Evolutionary conservation across 371 early-diverging fungal species (phyloP), one percentile per base, ranked within the genome.

Genomic region (Apophysomyces elegans): DNA sequence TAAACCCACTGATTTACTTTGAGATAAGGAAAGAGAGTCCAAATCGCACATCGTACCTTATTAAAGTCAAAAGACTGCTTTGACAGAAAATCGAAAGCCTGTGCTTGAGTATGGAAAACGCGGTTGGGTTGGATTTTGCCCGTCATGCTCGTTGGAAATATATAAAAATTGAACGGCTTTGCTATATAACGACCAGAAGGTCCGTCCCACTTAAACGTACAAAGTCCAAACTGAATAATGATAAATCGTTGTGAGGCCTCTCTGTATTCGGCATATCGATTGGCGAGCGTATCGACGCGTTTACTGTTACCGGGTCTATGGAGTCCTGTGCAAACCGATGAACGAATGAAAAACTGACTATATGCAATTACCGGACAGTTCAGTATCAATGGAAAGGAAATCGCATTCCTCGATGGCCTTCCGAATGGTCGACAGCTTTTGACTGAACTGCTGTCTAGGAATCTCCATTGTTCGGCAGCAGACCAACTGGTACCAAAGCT

Each of bases 131-230:
- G 87, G 14, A 89, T 76, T 26, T 77, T 75, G 18, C 88, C 86
- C 2, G 79, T 80, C 37, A 80, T 82, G 36, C 88, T 76, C 5
- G 84, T 86, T 0, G 95, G 95, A 37, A 93, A 95, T n/a, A 95
- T 80, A 73, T 92, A 93, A 69, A 93, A 93, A 71, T 94, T 95
- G 88, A 95, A 95, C 2, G 96, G 89, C 58, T 86, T 87, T 9
- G 93, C 90, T 36, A 90, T 78, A 79, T 93, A 96, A 32, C 80
- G 74, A 37, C 86, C 86, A 12, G 73, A 73, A 37, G 63, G 64
- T 13, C 72, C 81, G 59, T 86, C 84, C 89, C 90, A 92, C 1
- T 68, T 83, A 72, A 94, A 95, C 5, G 90, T 84, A 64, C 91
- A 87, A 39, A 96, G 67, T 7, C 96, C 96, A 64, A 91, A 92